Evolutionary conservation across 306 rosid genomes (phyloP).

Genomic region (Echinosophora koreensis): DNA sequence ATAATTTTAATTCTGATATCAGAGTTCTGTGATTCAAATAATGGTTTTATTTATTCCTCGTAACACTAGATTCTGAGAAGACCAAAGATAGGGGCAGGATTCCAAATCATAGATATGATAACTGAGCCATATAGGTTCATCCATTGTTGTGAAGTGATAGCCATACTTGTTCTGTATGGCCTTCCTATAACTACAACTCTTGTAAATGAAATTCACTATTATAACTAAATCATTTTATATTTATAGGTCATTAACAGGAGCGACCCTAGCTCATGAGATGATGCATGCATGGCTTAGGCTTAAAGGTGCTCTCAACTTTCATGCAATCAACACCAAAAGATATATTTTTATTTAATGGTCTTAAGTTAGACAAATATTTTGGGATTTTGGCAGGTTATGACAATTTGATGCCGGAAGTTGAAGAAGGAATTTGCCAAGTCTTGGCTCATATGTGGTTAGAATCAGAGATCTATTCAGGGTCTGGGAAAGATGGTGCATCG

Average conservation of each 20-base stretch:
- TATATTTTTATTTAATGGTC: neutral
- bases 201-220: slow-evolving; percentile 27
- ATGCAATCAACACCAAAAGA: slow-evolving; percentile 16
- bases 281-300: slow-evolving; percentile 99
- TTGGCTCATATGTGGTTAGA: slow-evolving; percentile 98
- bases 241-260: slow-evolving; percentile 88
- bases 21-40: slow-evolving; percentile 7
- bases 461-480: slow-evolving; percentile 70
- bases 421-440: slow-evolving; percentile 99
- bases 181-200: slow-evolving; percentile 61
- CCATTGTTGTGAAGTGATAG: slow-evolving; percentile 93
- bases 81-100: slow-evolving; percentile 84
- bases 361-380: slow-evolving; percentile 11
- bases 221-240: slow-evolving; percentile 41
- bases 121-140: slow-evolving; percentile 87
- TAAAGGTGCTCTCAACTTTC: slow-evolving; percentile 66
- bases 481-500: slow-evolving; percentile 63
- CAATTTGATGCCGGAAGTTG: slow-evolving; percentile 88
- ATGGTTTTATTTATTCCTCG: slow-evolving; percentile 22
- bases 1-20: slow-evolving; percentile 24
- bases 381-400: slow-evolving; percentile 74
- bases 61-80: slow-evolving; percentile 75
- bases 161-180: slow-evolving; percentile 93
- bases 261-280: slow-evolving; percentile 98
- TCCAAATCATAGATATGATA: slow-evolving; percentile 80